phyloP scores from a whole-genome alignment of 495 filamentous ascomycete species.

The Patellaria atrata region DNA sequence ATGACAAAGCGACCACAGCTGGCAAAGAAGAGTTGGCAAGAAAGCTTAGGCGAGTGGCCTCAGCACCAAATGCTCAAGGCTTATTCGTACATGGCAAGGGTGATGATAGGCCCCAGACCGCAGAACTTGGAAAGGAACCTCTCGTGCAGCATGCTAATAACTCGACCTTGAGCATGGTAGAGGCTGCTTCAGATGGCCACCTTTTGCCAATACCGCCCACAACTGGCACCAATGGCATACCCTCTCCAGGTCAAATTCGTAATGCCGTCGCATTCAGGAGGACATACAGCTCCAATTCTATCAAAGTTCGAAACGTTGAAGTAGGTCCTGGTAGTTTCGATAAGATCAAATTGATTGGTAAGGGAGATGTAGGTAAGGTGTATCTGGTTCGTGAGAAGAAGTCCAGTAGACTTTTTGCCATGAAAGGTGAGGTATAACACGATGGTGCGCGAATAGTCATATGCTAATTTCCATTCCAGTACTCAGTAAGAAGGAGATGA shows the following conservation, averaged over 20 bases:
- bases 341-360: conserved; percentile 98
- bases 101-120: conserved; percentile 60
- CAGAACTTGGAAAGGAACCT: conserved; percentile 66
- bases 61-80: conserved; percentile 92
- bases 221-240: conserved; percentile 33
- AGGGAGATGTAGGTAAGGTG: conserved; percentile 97
- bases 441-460: conserved; percentile 25
- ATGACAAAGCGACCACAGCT: conserved; percentile 60
- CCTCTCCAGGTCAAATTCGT: conserved; percentile 39
- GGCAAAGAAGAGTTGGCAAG: conserved; percentile 88
- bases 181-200: conserved; percentile 28
- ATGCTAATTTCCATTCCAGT: conserved; percentile 40
- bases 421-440: conserved; percentile 64
- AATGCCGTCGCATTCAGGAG: conserved; percentile 64
- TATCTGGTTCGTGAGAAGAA: conserved; percentile 98
- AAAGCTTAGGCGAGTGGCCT: conserved; percentile 84
- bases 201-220: conserved; percentile 35
- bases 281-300: conserved; percentile 98
- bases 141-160: conserved; percentile 42
- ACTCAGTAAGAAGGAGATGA: conserved; percentile 99
- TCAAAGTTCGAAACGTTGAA: conserved; percentile 94
- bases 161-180: conserved; percentile 43
- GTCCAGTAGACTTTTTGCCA: conserved; percentile 84
- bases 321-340: conserved; percentile 93
- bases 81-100: conserved; percentile 57